These are phyloP conservation scores for Fraxinus dipetala DNA, from an alignment of 305 asterid genomes.

Conservation along the genomic window DNA sequence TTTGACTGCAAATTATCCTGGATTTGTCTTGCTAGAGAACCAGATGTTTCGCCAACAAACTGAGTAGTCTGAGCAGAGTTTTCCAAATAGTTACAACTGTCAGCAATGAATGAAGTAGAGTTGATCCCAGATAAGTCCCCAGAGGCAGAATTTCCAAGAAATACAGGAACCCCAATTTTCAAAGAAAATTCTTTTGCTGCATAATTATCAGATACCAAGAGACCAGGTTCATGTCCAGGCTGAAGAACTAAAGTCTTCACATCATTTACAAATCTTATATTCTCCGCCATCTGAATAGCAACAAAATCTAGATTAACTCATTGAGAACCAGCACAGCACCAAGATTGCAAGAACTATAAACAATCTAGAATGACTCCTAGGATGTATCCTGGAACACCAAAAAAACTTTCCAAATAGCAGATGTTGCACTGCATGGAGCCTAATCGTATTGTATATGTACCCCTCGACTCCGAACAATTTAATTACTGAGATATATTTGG, in stretches of 20 bases:
- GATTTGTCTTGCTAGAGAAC: constrained; percentile 28
- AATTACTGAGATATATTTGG: not conserved
- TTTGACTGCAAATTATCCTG: constrained; percentile 29
- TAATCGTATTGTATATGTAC: not conserved
- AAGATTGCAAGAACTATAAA: not conserved
- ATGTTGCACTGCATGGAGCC: not conserved
- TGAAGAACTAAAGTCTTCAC: constrained; percentile 48
- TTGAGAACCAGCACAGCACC: not conserved
- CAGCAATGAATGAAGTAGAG: constrained; percentile 27
- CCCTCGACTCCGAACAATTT: not conserved
- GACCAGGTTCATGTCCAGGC: constrained; percentile 51
- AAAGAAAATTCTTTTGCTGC: constrained; percentile 30
- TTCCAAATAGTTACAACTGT: constrained; percentile 15
- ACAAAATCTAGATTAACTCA: not conserved
- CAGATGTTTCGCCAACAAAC: constrained; percentile 28
- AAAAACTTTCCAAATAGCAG: not conserved
- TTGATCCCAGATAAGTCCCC: constrained; percentile 21
- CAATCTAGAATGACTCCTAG: not conserved
- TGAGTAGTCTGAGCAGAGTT: constrained; percentile 16
- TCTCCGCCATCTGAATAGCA: constrained; percentile 54
- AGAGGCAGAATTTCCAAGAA: constrained; percentile 26
- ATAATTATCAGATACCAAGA: constrained; percentile 41
- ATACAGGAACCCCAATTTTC: constrained; percentile 28
- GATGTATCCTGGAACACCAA: not conserved
- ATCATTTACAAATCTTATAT: constrained; percentile 50